These are phyloP conservation scores for Leucocoprinus leucothites DNA, from an alignment of 768 basidiomycete species.

Conservation along the genomic window DNA sequence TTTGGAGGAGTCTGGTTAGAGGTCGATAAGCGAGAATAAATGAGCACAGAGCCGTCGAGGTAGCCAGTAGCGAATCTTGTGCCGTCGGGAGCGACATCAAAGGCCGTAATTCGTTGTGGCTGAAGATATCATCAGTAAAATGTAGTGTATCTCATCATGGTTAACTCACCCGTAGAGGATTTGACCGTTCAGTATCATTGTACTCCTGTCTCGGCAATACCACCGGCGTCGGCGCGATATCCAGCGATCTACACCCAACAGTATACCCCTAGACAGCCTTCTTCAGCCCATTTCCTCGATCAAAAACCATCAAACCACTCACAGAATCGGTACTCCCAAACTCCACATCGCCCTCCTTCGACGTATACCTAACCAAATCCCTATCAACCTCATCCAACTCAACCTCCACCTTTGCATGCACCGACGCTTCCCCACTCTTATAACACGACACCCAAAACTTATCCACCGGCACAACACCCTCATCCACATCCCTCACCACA, in stretches of 20 bases:
- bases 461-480: conserved; percentile 54
- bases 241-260: conserved; percentile 45
- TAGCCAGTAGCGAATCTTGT: conserved; percentile 59
- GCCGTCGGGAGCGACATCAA: conserved; percentile 58
- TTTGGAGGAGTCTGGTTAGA: conserved; percentile 15
- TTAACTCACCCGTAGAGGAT: conserved; percentile 36
- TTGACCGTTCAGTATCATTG: conserved; percentile 40
- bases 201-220: conserved; percentile 51
- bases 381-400: conserved; percentile 52
- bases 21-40: conserved; percentile 37
- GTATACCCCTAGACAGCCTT: conserved; percentile 29
- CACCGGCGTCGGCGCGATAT: conserved; percentile 45
- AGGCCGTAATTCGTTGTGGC: conserved; percentile 59
- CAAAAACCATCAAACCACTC: conserved; percentile 17
- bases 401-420: conserved; percentile 63
- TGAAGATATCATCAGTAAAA: conserved; percentile 16
- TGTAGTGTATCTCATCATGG: neutral
- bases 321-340: conserved; percentile 27
- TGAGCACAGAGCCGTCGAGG: conserved; percentile 53
- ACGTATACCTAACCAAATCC: conserved; percentile 41
- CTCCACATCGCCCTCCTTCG: conserved; percentile 48
- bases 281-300: neutral
- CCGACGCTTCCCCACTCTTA: conserved; percentile 43
- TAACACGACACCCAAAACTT: conserved; percentile 79
- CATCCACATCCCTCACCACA: conserved; percentile 61